Percentiles rank a stretch among this genome's conserved stretches.
Conservation (phyloP, 345 rosid genomes). For the Eucalyptus regnans region DNA sequence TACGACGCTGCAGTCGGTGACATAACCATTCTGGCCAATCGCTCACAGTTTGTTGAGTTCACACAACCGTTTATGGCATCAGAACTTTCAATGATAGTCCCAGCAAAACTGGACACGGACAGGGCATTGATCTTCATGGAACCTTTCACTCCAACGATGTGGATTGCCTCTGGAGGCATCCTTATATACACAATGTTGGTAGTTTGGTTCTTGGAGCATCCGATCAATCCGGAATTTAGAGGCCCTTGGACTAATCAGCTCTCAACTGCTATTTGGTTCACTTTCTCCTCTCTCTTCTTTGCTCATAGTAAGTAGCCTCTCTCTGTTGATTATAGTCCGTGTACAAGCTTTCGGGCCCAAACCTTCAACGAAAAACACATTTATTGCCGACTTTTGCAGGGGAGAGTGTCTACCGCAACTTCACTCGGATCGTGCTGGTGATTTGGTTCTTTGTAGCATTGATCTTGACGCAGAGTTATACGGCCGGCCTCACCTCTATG, state of each 20-base stretch:
- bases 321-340: neutral
- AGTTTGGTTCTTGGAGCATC: constrained; percentile 43
- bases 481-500: constrained; percentile 44
- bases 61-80: constrained; percentile 43
- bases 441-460: constrained; percentile 49
- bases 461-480: constrained; percentile 48
- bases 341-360: neutral
- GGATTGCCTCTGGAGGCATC: constrained; percentile 25
- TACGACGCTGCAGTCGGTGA: constrained; percentile 41
- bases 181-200: constrained; percentile 28
- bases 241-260: constrained; percentile 25
- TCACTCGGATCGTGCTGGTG: constrained; percentile 28
- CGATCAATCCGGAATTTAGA: constrained; percentile 17
- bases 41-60: constrained; percentile 23
- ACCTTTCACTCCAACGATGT: constrained; percentile 40
- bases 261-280: constrained; percentile 27
- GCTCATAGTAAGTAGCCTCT: constrained; percentile 39
- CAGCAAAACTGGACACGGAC: neutral
- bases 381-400: constrained; percentile 6
- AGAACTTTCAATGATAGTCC: constrained; percentile 42
- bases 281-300: constrained; percentile 38
- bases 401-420: constrained; percentile 18
- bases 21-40: constrained; percentile 26
- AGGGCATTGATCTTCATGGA: constrained; percentile 28
- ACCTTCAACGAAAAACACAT: neutral